Percentiles rank a stretch among this genome's conserved stretches.
Evolutionary conservation across 257 asterid species (phyloP).

Genomic region (Nicotiana benthamiana): DNA sequence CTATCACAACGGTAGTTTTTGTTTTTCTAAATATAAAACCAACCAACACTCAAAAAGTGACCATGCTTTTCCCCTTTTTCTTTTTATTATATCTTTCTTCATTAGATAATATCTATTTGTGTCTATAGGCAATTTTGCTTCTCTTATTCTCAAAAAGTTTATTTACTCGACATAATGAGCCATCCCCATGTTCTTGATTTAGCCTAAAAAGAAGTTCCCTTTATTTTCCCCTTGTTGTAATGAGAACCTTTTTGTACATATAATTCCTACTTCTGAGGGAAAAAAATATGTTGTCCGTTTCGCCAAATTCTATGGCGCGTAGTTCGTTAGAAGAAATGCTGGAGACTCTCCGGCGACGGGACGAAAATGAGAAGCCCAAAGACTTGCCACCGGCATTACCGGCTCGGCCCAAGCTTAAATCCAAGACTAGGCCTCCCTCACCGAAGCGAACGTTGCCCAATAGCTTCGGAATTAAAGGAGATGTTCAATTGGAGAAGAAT

Average conservation of each 20-base stretch:
- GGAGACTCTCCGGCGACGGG: conserved; percentile 64
- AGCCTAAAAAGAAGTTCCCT: not conserved
- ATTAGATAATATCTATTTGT: not conserved
- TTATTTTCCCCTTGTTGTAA: not conserved
- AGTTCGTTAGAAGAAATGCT: conserved; percentile 96
- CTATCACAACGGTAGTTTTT: not conserved
- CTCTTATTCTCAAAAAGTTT: not conserved
- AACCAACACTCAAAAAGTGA: not conserved
- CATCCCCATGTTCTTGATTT: not conserved
- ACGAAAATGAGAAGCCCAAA: conserved; percentile 47
- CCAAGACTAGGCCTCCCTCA: conserved; percentile 69
- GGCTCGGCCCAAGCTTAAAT: conserved; percentile 49
- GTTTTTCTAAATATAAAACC: conserved; percentile 8
- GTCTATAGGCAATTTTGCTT: not conserved
- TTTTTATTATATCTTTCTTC: not conserved
- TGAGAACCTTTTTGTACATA: not conserved
- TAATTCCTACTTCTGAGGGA: not conserved
- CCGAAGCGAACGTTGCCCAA: conserved; percentile 42
- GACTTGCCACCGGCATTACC: conserved; percentile 91
- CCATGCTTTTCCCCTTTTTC: not conserved
- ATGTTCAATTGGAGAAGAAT: conserved; percentile 16
- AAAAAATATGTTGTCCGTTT: conserved; percentile 44
- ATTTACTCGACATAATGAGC: not conserved
- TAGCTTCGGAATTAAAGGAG: conserved; percentile 21
- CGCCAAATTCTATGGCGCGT: conserved; percentile 46